Conservation (phyloP, 352 stramenopile genomes). For the Pythium myriotylum region DNA sequence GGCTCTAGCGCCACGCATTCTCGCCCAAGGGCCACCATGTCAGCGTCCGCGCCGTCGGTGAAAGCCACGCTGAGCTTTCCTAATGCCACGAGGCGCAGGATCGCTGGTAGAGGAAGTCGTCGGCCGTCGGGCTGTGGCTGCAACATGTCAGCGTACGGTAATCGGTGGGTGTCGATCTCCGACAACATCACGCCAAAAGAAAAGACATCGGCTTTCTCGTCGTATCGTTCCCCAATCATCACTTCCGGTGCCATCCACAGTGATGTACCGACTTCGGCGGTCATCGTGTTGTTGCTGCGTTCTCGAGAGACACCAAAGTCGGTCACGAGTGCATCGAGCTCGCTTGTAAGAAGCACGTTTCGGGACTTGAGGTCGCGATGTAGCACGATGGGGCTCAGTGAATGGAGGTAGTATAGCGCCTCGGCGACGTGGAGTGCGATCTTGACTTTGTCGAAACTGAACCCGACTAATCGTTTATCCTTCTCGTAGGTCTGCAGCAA, state of each 20-base stretch:
- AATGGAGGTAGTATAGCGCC: conserved; percentile 47
- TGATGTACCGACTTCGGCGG: conserved; percentile 37
- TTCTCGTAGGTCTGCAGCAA: conserved; percentile 33
- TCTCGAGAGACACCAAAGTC: conserved; percentile 46
- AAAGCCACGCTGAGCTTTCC: conserved; percentile 36
- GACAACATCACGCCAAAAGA: conserved; percentile 36
- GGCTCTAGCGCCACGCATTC: conserved; percentile 35
- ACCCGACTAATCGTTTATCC: no score
- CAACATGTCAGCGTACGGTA: conserved; percentile 22
- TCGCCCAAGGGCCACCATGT: conserved; percentile 17
- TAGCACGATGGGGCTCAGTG: conserved; percentile 25
- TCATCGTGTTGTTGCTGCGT: conserved; percentile 36
- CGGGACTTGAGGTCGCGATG: conserved; percentile 56
- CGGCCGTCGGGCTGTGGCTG: background rate
- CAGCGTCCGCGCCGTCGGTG: conserved; percentile 25
- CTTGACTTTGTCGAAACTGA: conserved; percentile 38
- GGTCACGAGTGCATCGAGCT: conserved; percentile 42
- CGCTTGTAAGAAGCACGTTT: conserved; percentile 37
- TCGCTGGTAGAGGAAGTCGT: background rate
- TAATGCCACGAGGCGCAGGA: conserved; percentile 36
- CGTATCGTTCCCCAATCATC: conserved; percentile 34
- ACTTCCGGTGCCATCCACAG: conserved; percentile 48
- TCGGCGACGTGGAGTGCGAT: conserved; percentile 37
- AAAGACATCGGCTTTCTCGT: conserved; percentile 22
- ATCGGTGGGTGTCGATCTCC: conserved; percentile 24